Evolutionary conservation across 306 rosid species (phyloP).

Genomic region (Chamaecrista fasciculata): DNA sequence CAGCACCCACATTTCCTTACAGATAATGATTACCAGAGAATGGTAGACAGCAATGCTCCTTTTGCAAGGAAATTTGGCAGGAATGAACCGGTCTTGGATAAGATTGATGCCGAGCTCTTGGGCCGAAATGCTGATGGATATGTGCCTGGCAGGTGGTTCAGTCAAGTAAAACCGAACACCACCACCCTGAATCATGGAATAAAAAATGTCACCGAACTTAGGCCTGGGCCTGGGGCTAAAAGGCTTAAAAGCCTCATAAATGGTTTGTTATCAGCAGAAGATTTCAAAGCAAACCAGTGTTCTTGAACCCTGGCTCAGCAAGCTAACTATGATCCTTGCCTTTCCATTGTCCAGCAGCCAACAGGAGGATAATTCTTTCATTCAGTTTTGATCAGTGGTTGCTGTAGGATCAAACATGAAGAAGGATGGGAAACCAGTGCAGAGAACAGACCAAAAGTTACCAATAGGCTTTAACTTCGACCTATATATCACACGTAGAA

Average conservation of each 20-base stretch:
- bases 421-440: constrained; percentile 25
- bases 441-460: constrained; percentile 21
- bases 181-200: constrained; percentile 25
- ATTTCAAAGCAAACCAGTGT: constrained; percentile 57
- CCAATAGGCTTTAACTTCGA: not conserved
- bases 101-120: constrained; percentile 57
- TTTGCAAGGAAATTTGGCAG: constrained; percentile 71
- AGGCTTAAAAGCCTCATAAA: constrained; percentile 53
- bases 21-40: constrained; percentile 40
- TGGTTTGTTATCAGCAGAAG: constrained; percentile 56
- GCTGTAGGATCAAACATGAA: constrained; percentile 25
- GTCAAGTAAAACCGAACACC: constrained; percentile 29
- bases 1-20: constrained; percentile 78
- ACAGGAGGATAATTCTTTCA: constrained; percentile 20
- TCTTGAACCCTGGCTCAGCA: constrained; percentile 32
- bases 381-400: constrained; percentile 16
- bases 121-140: constrained; percentile 54
- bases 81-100: constrained; percentile 50
- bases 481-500: not conserved
- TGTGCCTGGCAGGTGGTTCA: constrained; percentile 61
- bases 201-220: constrained; percentile 49
- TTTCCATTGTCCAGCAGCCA: constrained; percentile 25
- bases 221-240: constrained; percentile 65
- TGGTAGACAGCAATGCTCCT: constrained; percentile 74
- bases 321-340: constrained; percentile 1